phyloP scores from a whole-genome alignment of 78 protist species.

The Chrysochromulina tobinii region DNA sequence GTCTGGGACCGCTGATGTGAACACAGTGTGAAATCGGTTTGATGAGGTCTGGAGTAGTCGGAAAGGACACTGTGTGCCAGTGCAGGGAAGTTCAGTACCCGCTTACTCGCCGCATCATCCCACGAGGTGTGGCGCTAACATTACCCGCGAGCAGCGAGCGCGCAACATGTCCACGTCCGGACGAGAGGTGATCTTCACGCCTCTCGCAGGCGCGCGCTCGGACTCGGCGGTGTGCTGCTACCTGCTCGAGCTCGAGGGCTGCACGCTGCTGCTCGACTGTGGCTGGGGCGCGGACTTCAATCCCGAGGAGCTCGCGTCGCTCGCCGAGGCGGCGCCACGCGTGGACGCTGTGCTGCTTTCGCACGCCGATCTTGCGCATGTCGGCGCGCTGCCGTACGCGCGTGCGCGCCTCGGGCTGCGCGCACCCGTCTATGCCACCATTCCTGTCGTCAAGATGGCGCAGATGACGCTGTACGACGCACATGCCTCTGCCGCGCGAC shows the following conservation, averaged over 20 bases:
- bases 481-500: background rate
- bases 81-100: too few relatives aligned
- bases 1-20: too few relatives aligned
- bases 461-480: constrained; percentile 84
- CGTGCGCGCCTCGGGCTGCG: constrained; percentile 60
- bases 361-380: constrained; percentile 84
- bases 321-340: constrained; percentile 37
- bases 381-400: constrained; percentile 89
- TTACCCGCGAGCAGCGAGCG: too few relatives aligned
- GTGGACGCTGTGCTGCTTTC: constrained; percentile 83
- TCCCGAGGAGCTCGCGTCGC: background rate
- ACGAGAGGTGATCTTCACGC: background rate
- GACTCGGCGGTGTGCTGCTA: constrained; percentile 45
- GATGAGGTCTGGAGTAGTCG: too few relatives aligned
- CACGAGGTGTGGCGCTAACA: too few relatives aligned
- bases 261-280: constrained; percentile 88
- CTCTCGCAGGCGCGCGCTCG: background rate
- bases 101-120: too few relatives aligned
- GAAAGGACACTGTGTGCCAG: too few relatives aligned
- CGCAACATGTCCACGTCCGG: too few relatives aligned
- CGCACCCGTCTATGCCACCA: constrained; percentile 82
- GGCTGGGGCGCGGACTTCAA: constrained; percentile 83
- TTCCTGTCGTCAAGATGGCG: constrained; percentile 87
- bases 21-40: too few relatives aligned
- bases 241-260: constrained; percentile 85